Percentiles rank a stretch among this genome's conserved stretches.
These are phyloP conservation scores for Aegilops speltoides DNA, from an alignment of 176 grass and related monocot species.

Conservation along the genomic window DNA sequence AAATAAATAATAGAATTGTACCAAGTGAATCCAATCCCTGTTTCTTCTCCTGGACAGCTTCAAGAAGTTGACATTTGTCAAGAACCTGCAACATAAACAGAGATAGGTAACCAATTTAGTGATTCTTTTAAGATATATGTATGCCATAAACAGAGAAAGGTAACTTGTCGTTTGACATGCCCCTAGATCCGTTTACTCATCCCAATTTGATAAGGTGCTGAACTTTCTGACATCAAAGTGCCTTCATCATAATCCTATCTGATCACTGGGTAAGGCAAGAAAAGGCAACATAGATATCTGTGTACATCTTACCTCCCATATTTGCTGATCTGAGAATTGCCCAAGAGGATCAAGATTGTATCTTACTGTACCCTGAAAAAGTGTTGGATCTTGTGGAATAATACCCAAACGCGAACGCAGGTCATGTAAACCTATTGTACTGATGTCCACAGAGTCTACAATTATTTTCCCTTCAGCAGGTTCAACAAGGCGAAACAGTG, in stretches of 20 bases:
- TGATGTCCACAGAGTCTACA: slow-evolving; percentile 69
- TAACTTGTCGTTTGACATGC: not conserved
- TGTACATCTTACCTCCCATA: slow-evolving; percentile 77
- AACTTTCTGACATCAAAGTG: not conserved
- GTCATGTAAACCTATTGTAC: slow-evolving; percentile 78
- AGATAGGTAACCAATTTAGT: not conserved
- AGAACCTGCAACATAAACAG: slow-evolving; percentile 58
- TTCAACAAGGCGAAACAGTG: slow-evolving; percentile 92
- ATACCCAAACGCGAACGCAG: slow-evolving; percentile 83
- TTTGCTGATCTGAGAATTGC: slow-evolving; percentile 66
- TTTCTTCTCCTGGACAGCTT: slow-evolving; percentile 84
- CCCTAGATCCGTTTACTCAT: not conserved
- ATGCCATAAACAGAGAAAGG: slow-evolving; percentile 9
- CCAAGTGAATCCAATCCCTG: slow-evolving; percentile 77
- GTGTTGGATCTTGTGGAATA: slow-evolving; percentile 93
- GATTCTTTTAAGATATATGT: not conserved
- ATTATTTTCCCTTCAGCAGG: slow-evolving; percentile 80
- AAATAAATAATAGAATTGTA: slow-evolving; percentile 13
- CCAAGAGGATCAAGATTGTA: slow-evolving; percentile 84
- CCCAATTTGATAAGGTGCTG: not conserved
- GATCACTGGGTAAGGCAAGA: no score
- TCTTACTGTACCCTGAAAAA: slow-evolving; percentile 83
- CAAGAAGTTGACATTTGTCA: slow-evolving; percentile 88
- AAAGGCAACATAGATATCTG: not conserved
- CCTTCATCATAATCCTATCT: not conserved